Base-by-base conservation (phyloP, 305 asterid genomes). In the Vinca major region DNA sequence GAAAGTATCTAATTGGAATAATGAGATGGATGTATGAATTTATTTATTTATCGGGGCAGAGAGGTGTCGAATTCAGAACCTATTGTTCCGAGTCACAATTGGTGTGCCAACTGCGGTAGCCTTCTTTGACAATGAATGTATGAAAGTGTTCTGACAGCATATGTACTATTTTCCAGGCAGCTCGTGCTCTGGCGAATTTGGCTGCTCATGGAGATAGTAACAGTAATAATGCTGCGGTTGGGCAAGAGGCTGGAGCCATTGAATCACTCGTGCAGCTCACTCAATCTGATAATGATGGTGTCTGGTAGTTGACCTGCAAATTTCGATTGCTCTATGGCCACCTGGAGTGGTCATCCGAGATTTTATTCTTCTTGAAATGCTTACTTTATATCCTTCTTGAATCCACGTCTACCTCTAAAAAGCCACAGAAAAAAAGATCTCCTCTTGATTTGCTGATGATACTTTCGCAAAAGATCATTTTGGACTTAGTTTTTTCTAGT, bases 191-290 rank as follows among this genome's bases (percentile, higher is more conserved):
- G 77, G 96, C 96, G 50, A 89, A 91, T 86, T 86, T 89, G 81
- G 95, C 98, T 58, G 98, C 98, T 74, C 96, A 91, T 76, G 96
- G 98, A 70, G 98, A 91, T 73, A 89, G 94, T 84, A 91, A 91
- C 64, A 74, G 77, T 71, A 89, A 91, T 77, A 89, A 91, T 84
- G 84, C 96, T 64, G 83, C 86, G 51, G 96, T 91, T 63, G 98
- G 96, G 74, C 86, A 77, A 80, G 96, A 91, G 82, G 82, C 78
- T 4, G 96, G 98, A 81, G 95, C 98, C 71, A 86, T 89, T 62
- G 94, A 89, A 54, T 91, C 95, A 64, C 98, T 92, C 68, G 90
- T 92, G 78, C 92, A 87, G 71, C 98, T 91, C 71, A 91, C 85
- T 33, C 86, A 77, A 72, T 88, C 96, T 65, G 74, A 86, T 71